phyloP scores from a whole-genome alignment of 2,329 filamentous ascomycete genomes.

The Trichoderma hamatum region DNA sequence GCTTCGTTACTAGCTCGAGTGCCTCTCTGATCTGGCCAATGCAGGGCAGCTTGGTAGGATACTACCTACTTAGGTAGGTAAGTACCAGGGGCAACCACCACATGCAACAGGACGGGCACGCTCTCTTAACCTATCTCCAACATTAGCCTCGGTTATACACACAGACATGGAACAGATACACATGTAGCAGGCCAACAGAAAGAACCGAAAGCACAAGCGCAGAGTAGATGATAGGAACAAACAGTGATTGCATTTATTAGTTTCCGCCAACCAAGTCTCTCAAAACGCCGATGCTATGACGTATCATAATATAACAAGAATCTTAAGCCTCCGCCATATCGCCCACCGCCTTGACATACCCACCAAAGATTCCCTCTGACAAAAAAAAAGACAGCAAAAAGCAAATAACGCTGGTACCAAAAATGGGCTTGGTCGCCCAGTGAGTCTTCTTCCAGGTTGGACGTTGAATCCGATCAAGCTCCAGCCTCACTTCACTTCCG shows the following conservation, averaged over 20 bases:
- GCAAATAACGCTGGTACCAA: neutral
- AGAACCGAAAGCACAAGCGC: neutral
- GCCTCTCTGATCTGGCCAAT: neutral
- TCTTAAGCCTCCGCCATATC: conserved; percentile 25
- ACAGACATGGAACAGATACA: neutral
- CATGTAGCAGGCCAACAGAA: neutral
- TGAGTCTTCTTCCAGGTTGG: neutral
- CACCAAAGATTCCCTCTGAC: conserved; percentile 10
- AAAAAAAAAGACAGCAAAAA: conserved; percentile 1
- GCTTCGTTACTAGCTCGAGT: neutral
- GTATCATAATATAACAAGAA: conserved; percentile 19
- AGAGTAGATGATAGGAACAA: neutral
- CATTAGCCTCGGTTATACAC: neutral
- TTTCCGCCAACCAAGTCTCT: conserved; percentile 1
- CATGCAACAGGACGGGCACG: neutral
- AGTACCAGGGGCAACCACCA: neutral
- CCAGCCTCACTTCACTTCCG: neutral
- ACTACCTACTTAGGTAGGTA: neutral
- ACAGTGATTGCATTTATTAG: conserved; percentile 12
- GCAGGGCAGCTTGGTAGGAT: neutral
- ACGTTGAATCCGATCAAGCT: neutral
- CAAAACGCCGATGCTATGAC: conserved; percentile 37
- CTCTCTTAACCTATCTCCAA: neutral
- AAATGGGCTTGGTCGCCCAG: neutral
- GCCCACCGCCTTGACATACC: conserved; percentile 11